These are phyloP conservation scores for Peronospora farinosa DNA, from an alignment of 352 stramenopile genomes.

Conservation along the genomic window DNA sequence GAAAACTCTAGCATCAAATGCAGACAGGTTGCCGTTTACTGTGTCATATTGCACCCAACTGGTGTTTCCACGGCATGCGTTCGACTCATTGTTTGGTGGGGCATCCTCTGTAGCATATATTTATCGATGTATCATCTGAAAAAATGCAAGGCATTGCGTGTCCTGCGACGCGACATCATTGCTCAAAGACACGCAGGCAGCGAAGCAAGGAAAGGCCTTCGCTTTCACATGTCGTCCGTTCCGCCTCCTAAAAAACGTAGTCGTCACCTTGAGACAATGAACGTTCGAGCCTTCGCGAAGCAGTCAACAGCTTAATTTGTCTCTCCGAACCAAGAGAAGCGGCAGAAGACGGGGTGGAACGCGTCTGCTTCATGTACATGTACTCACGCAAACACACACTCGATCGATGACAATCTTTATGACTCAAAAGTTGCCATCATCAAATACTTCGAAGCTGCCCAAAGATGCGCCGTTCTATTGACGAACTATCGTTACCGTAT, in stretches of 20 bases:
- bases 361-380: background rate
- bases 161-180: conserved; percentile 1
- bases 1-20: background rate
- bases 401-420: no score
- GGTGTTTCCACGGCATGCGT: conserved; percentile 8
- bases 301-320: background rate
- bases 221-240: conserved; percentile 6
- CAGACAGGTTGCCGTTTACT: background rate
- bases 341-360: no score
- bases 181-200: conserved; percentile 6
- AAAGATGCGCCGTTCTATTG: no score
- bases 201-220: conserved; percentile 6
- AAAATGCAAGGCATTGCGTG: background rate
- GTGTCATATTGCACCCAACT: conserved; percentile 4
- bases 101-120: background rate
- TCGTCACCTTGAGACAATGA: background rate
- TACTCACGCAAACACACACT: background rate
- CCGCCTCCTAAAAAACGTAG: background rate
- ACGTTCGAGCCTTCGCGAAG: background rate
- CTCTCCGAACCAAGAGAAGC: background rate
- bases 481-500: no score
- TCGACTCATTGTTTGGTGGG: conserved; percentile 1
- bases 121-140: background rate
- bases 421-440: no score
- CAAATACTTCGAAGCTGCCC: no score